Evolutionary conservation across 164 flowering plant species (phyloP).

Genomic region (Echeveria elegans): DNA sequence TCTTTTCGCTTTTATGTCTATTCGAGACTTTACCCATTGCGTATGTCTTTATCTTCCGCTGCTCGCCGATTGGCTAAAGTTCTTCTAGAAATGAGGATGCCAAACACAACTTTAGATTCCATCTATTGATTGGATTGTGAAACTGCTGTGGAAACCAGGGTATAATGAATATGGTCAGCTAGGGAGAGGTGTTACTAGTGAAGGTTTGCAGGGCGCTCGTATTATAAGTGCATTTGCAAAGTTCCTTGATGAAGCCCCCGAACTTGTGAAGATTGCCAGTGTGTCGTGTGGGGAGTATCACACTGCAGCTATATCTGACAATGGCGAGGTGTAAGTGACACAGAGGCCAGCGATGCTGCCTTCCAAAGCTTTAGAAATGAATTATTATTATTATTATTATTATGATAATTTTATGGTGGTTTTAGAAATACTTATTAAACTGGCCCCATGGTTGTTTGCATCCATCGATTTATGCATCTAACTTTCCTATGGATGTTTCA

Average conservation of each 20-base stretch:
- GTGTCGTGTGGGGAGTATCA: constrained; percentile 99
- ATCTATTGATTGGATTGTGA: constrained; percentile 26
- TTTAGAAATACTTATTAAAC: too few relatives aligned
- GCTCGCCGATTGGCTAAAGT: not conserved
- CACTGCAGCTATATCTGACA: constrained; percentile 85
- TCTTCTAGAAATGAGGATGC: not conserved
- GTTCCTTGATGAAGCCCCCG: constrained; percentile 94
- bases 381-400: not conserved
- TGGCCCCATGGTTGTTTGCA: too few relatives aligned
- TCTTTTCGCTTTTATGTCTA: not conserved
- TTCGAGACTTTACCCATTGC: not conserved
- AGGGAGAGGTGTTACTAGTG: constrained; percentile 95
- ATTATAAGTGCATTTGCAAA: constrained; percentile 64
- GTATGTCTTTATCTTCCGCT: not conserved
- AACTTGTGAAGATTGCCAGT: constrained; percentile 79
- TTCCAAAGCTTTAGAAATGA: not conserved
- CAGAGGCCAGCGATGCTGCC: constrained; percentile 18
- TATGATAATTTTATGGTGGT: too few relatives aligned
- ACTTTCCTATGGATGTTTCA: too few relatives aligned
- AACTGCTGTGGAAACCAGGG: constrained; percentile 63
- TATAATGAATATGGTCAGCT: constrained; percentile 99
- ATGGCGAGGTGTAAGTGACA: constrained; percentile 95
- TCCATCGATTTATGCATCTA: too few relatives aligned
- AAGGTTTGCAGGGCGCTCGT: constrained; percentile 92
- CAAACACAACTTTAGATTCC: constrained; percentile 7